phyloP scores from a whole-genome alignment of 1,139 yeast species.

The Nadsonia commutata region DNA sequence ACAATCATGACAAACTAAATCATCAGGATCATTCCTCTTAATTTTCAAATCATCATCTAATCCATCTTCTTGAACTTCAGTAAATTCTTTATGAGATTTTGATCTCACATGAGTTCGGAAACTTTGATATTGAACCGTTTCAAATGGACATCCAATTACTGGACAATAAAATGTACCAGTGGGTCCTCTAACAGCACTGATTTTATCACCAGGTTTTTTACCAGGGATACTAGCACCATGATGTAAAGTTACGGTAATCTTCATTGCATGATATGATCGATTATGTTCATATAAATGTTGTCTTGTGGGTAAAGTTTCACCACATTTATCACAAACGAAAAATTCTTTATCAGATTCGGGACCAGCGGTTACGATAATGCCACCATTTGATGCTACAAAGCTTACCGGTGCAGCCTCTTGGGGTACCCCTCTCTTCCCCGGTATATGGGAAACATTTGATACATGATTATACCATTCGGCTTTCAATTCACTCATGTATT shows the following conservation, averaged over 20 bases:
- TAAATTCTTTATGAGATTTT: background rate
- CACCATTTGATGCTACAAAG: background rate
- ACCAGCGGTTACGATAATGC: background rate
- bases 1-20: background rate
- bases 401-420: background rate
- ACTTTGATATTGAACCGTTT: background rate
- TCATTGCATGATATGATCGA: background rate
- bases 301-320: background rate
- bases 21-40: background rate
- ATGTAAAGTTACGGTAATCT: background rate
- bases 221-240: background rate
- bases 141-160: background rate
- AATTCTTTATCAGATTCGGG: background rate
- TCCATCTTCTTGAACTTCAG: background rate
- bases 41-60: background rate
- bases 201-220: background rate
- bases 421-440: background rate
- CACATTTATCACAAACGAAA: background rate
- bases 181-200: background rate
- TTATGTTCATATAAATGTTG: background rate
- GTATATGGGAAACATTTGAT: background rate
- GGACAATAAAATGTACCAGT: background rate
- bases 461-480: background rate
- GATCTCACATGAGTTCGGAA: background rate
- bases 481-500: background rate